Conservation (phyloP, 768 basidiomycete genomes). For the Tulasnella sp. region DNA sequence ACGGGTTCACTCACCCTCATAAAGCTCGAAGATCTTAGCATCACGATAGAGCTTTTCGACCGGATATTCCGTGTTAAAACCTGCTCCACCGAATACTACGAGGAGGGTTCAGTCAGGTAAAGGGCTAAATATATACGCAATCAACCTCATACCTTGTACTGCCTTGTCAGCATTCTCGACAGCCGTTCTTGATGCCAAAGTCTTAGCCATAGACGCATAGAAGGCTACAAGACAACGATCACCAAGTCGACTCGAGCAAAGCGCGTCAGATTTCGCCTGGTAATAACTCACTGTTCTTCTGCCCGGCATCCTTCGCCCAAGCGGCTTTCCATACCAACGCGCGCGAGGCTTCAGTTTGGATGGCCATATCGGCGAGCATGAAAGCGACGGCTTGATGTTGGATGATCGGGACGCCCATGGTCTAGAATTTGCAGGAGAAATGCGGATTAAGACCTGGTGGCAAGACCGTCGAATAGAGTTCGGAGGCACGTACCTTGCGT, state of each 20-base stretch:
- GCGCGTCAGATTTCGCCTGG: neutral
- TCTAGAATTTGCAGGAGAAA: constrained; percentile 16
- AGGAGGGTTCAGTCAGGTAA: neutral
- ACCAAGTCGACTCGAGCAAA: neutral
- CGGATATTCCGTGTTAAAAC: constrained; percentile 28
- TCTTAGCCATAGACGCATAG: constrained; percentile 31
- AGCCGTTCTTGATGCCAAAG: constrained; percentile 25
- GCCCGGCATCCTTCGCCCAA: constrained; percentile 26
- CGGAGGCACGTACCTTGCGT: constrained; percentile 20
- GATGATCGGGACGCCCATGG: constrained; percentile 30
- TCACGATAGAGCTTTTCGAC: constrained; percentile 28
- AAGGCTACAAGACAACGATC: constrained; percentile 21
- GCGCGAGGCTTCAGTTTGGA: constrained; percentile 23
- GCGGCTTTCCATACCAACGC: constrained; percentile 26
- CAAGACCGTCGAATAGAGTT: neutral
- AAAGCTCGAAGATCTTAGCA: constrained; percentile 28
- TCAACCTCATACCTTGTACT: constrained; percentile 22
- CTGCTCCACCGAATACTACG: constrained; percentile 18
- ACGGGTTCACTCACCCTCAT: constrained; percentile 19
- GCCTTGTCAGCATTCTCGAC: constrained; percentile 29
- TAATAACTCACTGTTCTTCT: constrained; percentile 24
- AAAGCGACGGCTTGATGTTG: constrained; percentile 29
- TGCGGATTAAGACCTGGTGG: neutral
- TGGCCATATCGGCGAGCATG: constrained; percentile 32
- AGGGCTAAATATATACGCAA: neutral